Evolutionary conservation across 1,139 yeast genomes (phyloP), one percentile per base, ranked within the genome.

Genomic region (Nakaseomyces sp.): DNA sequence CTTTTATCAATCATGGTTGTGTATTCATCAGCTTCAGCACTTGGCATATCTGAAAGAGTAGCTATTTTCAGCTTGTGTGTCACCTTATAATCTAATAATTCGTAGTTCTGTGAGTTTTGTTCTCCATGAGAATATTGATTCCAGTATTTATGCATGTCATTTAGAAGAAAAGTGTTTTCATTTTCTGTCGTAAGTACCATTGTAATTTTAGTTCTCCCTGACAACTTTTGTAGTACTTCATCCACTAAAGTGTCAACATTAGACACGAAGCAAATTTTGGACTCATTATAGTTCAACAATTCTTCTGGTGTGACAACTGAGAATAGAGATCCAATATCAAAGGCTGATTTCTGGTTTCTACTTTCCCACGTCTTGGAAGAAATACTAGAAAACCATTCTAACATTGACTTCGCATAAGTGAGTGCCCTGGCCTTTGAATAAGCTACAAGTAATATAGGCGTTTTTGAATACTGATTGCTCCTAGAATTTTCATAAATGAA

Each of bases 371-470:
- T 83, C 53, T 83, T 81, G 28, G 86, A 75, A 37, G 88, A 74
- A 22, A 79, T 74, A 1, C 89, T 76, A 0, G 94, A 79, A 91
- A 91, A 84, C 97, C 97, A 93, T 66, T 93, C 98, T 20, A 89
- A 66, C 79, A 91, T 83, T 46, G 87, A 82, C 16, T 88, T 78
- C 0, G 96, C 96, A 60, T 84, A 87, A 32, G 83, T 75, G 50
- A 91, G 66, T 2, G 85, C 75, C 57, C 91, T 79, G 1, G 87
- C 77, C 16, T 94, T 95, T 1, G 89, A 81, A 56, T 81, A 81
- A 3, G 95, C 79, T 24, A 85, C 66, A 51, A 87, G 73, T 40
- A 85, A 69, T 10, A 93, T 79, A 0, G 96, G 96, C 13, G 80
- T 65, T 44, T 66, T 67, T 24, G 50, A 46, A 40, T 50, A 47